Percentiles rank a stretch among this genome's conserved stretches.
Conservation (phyloP, 257 asterid species). For the Buddleja alternifolia region DNA sequence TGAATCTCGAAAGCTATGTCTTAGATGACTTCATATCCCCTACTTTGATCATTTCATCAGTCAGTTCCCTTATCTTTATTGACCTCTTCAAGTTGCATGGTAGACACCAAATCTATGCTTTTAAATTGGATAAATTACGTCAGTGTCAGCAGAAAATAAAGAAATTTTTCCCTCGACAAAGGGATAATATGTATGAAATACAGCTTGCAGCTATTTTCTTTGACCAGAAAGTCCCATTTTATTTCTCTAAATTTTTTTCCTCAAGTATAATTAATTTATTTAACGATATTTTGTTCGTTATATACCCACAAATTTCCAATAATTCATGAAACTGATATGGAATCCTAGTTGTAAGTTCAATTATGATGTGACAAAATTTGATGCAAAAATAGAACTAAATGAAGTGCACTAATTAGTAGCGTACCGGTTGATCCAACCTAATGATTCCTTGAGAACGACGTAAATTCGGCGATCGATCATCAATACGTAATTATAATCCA, state of each 20-base stretch:
- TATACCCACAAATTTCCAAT: not conserved
- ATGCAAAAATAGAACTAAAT: not conserved
- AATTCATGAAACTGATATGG: constrained; percentile 1
- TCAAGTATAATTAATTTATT: not conserved
- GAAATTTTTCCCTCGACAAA: no score
- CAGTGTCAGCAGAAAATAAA: no score
- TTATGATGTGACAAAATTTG: constrained; percentile 19
- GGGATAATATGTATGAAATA: no score
- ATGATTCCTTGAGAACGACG: constrained; percentile 16
- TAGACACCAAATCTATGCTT: constrained; percentile 40
- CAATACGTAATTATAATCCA: no score
- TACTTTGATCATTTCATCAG: not conserved
- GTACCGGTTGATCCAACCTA: constrained; percentile 15
- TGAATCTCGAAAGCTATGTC: no score
- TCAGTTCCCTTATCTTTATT: constrained; percentile 27
- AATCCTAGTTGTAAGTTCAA: not conserved
- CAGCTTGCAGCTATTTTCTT: not conserved
- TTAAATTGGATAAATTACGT: no score
- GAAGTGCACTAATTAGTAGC: constrained; percentile 21
- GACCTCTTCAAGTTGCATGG: constrained; percentile 26
- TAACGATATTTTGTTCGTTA: not conserved
- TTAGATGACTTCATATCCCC: constrained; percentile 11
- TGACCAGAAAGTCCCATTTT: not conserved
- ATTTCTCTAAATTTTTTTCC: no score
- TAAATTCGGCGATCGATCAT: not conserved